A percentile compares a stretch with the other conserved stretches of the same genome.
Evolutionary conservation across 2,329 filamentous ascomycete genomes (phyloP).

Genomic region (Aspergillus ustus): DNA sequence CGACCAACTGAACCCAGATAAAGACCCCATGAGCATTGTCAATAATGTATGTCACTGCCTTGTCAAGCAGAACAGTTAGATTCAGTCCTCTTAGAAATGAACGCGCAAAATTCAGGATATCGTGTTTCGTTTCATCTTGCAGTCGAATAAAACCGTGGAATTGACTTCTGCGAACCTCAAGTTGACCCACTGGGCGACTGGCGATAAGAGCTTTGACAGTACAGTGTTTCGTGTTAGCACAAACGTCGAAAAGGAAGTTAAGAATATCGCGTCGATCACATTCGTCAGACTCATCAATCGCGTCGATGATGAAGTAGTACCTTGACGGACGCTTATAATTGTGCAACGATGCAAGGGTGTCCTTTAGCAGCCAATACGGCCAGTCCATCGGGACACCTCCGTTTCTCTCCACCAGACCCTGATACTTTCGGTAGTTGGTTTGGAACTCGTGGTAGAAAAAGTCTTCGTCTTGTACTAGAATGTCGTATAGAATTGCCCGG

Average conservation of each 20-base stretch:
- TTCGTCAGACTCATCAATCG: conserved; percentile 9
- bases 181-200: background rate
- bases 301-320: conserved; percentile 10
- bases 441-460: conserved; percentile 11
- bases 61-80: background rate
- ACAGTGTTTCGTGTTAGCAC: background rate
- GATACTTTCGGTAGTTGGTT: background rate
- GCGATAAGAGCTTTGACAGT: conserved; percentile 6
- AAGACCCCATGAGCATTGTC: conserved; percentile 10
- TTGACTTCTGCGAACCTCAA: background rate
- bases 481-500: background rate
- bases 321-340: background rate
- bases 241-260: background rate
- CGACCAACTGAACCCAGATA: conserved; percentile 6
- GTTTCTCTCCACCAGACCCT: background rate
- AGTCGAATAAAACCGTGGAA: background rate
- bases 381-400: background rate
- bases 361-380: conserved; percentile 5
- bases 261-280: conserved; percentile 5
- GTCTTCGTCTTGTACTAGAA: background rate
- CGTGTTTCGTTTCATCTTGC: conserved; percentile 5
- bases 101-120: background rate
- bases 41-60: background rate
- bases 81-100: background rate
- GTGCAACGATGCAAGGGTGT: background rate